Evolutionary conservation across 352 stramenopile species (phyloP).

Genomic region (Pythium chondricola): DNA sequence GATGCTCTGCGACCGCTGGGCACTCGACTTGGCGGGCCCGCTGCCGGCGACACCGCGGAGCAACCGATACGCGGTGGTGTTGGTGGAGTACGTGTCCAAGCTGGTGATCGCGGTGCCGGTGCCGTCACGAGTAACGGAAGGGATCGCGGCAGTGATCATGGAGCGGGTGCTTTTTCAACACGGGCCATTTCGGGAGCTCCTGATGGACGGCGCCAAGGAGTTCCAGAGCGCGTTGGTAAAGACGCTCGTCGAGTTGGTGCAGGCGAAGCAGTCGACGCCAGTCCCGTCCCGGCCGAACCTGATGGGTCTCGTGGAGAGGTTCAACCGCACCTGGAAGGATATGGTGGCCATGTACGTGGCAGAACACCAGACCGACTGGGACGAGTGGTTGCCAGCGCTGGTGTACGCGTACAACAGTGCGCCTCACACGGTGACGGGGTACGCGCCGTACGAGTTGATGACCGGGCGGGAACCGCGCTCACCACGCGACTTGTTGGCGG

Average conservation of each 20-base stretch:
- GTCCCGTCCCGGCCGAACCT: conserved; percentile 16
- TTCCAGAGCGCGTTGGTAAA: not conserved
- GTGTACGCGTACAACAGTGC: conserved; percentile 8
- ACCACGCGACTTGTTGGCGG: conserved; percentile 2
- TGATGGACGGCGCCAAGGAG: conserved; percentile 16
- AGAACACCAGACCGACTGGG: conserved; percentile 13
- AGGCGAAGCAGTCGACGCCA: conserved; percentile 13
- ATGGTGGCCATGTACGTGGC: conserved; percentile 13
- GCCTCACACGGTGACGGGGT: not conserved
- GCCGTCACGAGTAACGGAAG: not conserved
- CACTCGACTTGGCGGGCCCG: conserved; percentile 7
- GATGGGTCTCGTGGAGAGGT: conserved; percentile 12
- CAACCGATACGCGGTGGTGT: conserved; percentile 9
- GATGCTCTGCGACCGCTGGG: conserved; percentile 12
- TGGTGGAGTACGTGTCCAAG: conserved; percentile 11
- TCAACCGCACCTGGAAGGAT: conserved; percentile 17
- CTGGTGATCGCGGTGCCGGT: conserved; percentile 11
- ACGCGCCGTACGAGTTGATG: not conserved
- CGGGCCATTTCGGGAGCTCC: conserved; percentile 10
- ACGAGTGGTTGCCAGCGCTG: conserved; percentile 9
- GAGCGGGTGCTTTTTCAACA: conserved; percentile 7
- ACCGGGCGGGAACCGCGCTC: not conserved
- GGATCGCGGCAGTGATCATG: conserved; percentile 12
- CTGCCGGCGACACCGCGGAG: conserved; percentile 1
- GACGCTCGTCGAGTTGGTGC: conserved; percentile 7